A percentile compares a stretch with the other conserved stretches of the same genome.
phyloP scores from a whole-genome alignment of 805 yeast species.

The Peterozyma xylosa region DNA sequence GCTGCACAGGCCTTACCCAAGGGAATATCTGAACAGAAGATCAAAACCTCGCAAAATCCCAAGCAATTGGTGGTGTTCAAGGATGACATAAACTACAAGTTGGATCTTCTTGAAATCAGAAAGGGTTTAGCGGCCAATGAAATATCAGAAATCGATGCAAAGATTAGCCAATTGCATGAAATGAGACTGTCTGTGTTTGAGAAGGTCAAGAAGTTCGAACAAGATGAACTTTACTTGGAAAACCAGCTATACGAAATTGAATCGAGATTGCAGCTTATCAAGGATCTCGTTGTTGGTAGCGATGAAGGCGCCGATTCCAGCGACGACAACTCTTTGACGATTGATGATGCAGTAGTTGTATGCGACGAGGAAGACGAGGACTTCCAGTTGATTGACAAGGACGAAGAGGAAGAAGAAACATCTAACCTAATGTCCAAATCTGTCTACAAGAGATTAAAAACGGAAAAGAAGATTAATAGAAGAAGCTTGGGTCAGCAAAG shows the following conservation, averaged over 20 bases:
- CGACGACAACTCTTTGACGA: slow-evolving; percentile 8
- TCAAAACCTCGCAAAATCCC: slow-evolving; percentile 33
- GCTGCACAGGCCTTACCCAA: slow-evolving; percentile 21
- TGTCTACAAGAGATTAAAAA: slow-evolving; percentile 34
- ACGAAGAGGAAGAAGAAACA: slow-evolving; percentile 10
- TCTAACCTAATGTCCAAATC: slow-evolving; percentile 33
- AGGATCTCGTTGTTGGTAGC: slow-evolving; percentile 23
- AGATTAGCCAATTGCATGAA: slow-evolving; percentile 42
- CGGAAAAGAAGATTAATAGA: slow-evolving; percentile 13
- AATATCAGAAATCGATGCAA: slow-evolving; percentile 53
- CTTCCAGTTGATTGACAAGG: slow-evolving; percentile 6
- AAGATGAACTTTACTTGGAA: slow-evolving; percentile 50
- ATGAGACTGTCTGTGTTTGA: slow-evolving; percentile 50
- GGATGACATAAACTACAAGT: slow-evolving; percentile 31
- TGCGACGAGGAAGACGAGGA: slow-evolving; percentile 13
- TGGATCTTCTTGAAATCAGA: slow-evolving; percentile 53
- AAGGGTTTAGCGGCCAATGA: slow-evolving; percentile 61
- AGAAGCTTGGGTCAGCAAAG: slow-evolving; percentile 20
- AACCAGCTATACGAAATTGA: slow-evolving; percentile 34
- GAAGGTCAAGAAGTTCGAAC: slow-evolving; percentile 52
- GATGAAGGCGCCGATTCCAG: slow-evolving; percentile 10
- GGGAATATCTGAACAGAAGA: slow-evolving; percentile 32
- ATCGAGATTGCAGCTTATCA: slow-evolving; percentile 33
- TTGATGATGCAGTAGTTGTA: slow-evolving; percentile 11
- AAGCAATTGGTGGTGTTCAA: slow-evolving; percentile 28